Base-by-base conservation (phyloP, 306 rosid genomes). In the Quercus agrifolia region DNA sequence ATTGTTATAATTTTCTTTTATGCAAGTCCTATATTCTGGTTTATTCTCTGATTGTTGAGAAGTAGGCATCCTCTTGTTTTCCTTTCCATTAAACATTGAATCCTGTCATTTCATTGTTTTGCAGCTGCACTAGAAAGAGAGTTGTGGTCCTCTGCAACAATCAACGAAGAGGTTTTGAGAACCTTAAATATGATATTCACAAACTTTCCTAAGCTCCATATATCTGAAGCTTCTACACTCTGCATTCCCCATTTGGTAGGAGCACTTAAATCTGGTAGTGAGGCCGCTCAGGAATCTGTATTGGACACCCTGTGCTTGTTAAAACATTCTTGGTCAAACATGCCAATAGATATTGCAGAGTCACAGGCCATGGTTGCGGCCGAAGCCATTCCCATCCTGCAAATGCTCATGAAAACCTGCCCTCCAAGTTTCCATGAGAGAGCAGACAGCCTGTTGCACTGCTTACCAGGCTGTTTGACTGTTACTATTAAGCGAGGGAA, bases 371-470 rank as follows among this genome's bases (percentile, higher is more conserved):
- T 89, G 88, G 81, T 89, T 76, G 98, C 99, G 63, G 97, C 99
- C 6, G 99, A 95, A 86, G 98, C 99, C 80, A 91, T 95, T 84
- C 99, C 99, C 76, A 91, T 90, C 66, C 85, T 95, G 85, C 99
- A 95, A 90, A 90, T 91, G 99, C 97, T 95, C 75, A 92, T 93
- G 98, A 95, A 92, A 86, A 90, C 99, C 70, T 92, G 97, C 86
- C 98, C 99, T 10, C 99, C 99, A 62, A 89, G 97, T 89, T 95
- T 95, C 81, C 98, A 95, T 78, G 99, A 95, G 84, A 91, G 96
- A 88, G 99, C 98, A 49, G 98, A 95, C 86, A 79, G 94, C 76
- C 86, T 95, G 52, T 86, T 95, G 88, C 98, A 92, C 80, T 91
- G 99, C 89, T 88, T 95, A 83, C 99, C 99, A 19, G 99, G 99